Evolutionary conservation across 257 asterid species (phyloP).

Genomic region (Solanum paucissectum): DNA sequence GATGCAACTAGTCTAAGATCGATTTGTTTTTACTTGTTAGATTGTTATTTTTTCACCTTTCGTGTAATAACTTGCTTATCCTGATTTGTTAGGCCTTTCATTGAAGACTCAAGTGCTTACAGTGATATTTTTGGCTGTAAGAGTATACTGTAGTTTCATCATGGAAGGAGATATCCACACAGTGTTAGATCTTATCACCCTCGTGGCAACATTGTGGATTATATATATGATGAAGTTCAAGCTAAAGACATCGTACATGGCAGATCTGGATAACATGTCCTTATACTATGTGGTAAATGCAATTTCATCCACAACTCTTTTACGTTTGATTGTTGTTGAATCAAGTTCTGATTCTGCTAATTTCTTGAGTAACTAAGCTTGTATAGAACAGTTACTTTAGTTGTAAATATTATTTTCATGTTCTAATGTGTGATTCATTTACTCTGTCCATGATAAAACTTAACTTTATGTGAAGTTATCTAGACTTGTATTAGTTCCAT

Average conservation of each 20-base stretch:
- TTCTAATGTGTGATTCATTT: neutral
- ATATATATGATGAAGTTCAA: slow-evolving; percentile 71
- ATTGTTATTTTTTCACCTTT: neutral
- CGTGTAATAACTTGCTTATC: neutral
- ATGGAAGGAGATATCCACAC: slow-evolving; percentile 91
- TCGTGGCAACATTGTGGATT: slow-evolving; percentile 81
- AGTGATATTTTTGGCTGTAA: slow-evolving; percentile 57
- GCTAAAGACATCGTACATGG: slow-evolving; percentile 57
- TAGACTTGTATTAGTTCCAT: neutral
- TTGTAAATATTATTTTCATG: neutral
- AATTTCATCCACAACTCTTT: neutral
- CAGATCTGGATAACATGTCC: slow-evolving; percentile 58
- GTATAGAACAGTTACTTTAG: neutral
- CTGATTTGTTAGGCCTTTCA: slow-evolving; percentile 51
- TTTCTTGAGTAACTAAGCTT: neutral
- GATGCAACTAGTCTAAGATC: neutral
- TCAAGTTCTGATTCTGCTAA: neutral
- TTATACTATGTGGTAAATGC: slow-evolving; percentile 49
- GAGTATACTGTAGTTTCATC: slow-evolving; percentile 47
- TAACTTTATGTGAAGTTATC: neutral
- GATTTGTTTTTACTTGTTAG: neutral
- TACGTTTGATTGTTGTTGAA: neutral
- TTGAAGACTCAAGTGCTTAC: slow-evolving; percentile 83
- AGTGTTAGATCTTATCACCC: slow-evolving; percentile 63
- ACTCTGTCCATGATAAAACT: neutral